These are phyloP conservation scores for Eleusine indica DNA, from an alignment of 176 grass and related monocot genomes.

Conservation along the genomic window DNA sequence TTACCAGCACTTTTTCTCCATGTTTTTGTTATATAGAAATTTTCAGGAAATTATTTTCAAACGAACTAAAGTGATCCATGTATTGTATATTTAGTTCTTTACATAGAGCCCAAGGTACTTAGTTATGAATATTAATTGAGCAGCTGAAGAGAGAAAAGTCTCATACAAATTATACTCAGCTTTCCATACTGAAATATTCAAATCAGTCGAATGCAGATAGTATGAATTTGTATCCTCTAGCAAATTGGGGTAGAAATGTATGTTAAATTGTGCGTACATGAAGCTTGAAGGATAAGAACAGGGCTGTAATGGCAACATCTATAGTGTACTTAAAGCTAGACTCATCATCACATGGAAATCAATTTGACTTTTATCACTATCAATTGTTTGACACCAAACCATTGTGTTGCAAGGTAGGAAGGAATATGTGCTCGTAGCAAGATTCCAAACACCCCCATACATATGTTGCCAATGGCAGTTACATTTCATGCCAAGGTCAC, in stretches of 20 bases:
- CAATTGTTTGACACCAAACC: background rate
- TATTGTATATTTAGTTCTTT: slow-evolving; percentile 25
- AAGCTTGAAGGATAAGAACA: background rate
- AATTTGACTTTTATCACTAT: background rate
- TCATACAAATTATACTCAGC: background rate
- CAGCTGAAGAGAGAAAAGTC: background rate
- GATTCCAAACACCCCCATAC: background rate
- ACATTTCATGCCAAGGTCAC: background rate
- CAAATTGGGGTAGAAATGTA: background rate
- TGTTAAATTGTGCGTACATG: background rate
- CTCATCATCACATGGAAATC: background rate
- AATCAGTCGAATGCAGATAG: background rate
- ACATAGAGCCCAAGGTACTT: background rate
- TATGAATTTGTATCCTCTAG: background rate
- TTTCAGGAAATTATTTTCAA: slow-evolving; percentile 8
- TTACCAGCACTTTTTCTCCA: background rate
- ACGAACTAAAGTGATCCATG: slow-evolving; percentile 9
- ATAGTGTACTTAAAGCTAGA: background rate
- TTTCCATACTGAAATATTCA: background rate
- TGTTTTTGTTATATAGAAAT: slow-evolving; percentile 20
- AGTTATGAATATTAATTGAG: background rate
- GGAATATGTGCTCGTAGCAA: background rate
- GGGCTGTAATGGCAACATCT: background rate
- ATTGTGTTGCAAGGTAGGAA: background rate
- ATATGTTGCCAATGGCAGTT: slow-evolving; percentile 3